These are phyloP conservation scores for Viridothelium virens DNA, from an alignment of 495 filamentous ascomycete genomes.

Conservation along the genomic window DNA sequence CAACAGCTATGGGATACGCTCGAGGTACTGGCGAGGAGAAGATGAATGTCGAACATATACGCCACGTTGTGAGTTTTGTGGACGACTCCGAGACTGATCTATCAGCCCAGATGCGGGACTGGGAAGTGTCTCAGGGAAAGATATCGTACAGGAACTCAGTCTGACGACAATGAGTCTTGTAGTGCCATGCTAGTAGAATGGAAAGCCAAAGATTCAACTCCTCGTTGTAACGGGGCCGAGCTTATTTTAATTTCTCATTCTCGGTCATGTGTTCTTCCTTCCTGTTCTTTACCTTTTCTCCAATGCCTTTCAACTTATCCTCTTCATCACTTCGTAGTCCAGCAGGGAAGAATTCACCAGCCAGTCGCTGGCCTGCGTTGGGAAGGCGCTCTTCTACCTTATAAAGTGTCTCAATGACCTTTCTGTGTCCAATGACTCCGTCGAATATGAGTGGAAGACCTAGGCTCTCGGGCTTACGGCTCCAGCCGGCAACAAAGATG, in stretches of 20 bases:
- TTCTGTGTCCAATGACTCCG: constrained; percentile 11
- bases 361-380: constrained; percentile 9
- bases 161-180: too few relatives aligned
- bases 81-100: background rate
- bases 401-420: constrained; percentile 12
- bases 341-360: constrained; percentile 14
- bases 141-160: background rate
- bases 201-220: too few relatives aligned
- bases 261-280: too few relatives aligned
- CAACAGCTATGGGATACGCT: constrained; percentile 25
- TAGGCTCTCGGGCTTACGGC: constrained; percentile 6
- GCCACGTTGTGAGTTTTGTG: constrained; percentile 2
- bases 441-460: constrained; percentile 13
- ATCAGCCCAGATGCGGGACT: constrained; percentile 1
- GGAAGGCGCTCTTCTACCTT: constrained; percentile 10
- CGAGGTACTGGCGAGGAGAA: constrained; percentile 5
- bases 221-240: too few relatives aligned
- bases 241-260: too few relatives aligned
- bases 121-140: constrained; percentile 1
- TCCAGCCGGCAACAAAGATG: constrained; percentile 17
- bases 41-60: background rate
- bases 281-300: background rate
- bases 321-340: background rate
- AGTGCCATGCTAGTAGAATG: too few relatives aligned
- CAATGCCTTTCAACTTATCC: background rate